Evolutionary conservation across 176 grass and related monocot species (phyloP).

Genomic region (Otatea glauca): DNA sequence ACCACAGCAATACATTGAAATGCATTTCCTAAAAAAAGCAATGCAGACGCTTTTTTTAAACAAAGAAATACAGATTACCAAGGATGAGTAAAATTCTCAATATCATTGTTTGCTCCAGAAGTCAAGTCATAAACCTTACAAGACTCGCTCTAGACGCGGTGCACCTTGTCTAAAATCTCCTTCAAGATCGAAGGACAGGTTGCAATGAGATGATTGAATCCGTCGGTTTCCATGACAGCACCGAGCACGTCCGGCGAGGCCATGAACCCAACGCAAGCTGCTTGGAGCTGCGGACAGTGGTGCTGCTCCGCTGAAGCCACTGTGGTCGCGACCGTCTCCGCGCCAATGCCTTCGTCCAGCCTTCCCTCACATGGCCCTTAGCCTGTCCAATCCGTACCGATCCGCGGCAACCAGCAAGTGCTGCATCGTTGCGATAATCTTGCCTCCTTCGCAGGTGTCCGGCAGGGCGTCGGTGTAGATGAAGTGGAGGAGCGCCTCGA

Average conservation of each 20-base stretch:
- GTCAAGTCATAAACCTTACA: no score
- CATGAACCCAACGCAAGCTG: slow-evolving; percentile 17
- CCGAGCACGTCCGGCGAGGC: neutral
- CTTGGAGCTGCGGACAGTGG: neutral
- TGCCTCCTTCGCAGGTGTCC: neutral
- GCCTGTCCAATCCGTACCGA: slow-evolving; percentile 21
- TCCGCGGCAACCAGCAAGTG: slow-evolving; percentile 39
- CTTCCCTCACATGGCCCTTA: slow-evolving; percentile 22
- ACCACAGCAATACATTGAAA: no score
- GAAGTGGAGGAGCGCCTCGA: slow-evolving; percentile 37
- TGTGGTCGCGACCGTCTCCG: neutral
- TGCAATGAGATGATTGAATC: slow-evolving; percentile 17
- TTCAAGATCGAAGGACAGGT: neutral
- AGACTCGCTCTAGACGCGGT: neutral
- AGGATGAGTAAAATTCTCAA: no score
- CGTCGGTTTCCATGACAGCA: neutral
- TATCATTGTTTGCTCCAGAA: neutral
- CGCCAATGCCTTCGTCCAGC: neutral
- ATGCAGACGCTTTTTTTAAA: no score
- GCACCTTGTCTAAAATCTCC: slow-evolving; percentile 1
- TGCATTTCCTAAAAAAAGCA: no score
- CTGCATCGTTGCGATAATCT: neutral
- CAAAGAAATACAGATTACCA: no score
- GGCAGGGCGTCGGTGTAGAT: slow-evolving; percentile 6
- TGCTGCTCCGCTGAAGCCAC: slow-evolving; percentile 31